These are phyloP conservation scores for Quercus cerris DNA, from an alignment of 306 rosid species.

Conservation along the genomic window DNA sequence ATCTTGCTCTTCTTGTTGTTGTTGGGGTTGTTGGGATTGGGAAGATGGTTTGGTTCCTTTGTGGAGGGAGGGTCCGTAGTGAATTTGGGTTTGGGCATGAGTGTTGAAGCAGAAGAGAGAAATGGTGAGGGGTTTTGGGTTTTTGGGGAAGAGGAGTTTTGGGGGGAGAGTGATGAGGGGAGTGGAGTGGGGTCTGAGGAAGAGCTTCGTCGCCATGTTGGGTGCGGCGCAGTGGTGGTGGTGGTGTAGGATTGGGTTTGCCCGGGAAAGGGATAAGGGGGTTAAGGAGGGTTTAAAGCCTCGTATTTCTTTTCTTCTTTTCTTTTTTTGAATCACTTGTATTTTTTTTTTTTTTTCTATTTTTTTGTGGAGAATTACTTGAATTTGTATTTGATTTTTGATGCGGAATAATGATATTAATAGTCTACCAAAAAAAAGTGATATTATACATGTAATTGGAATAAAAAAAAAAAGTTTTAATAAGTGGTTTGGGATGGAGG, in stretches of 20 bases:
- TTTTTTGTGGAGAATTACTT: too few species aligned
- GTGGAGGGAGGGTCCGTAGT: constrained; percentile 76
- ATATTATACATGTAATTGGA: too few species aligned
- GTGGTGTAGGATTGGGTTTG: not conserved
- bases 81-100: constrained; percentile 2
- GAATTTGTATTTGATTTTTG: too few species aligned
- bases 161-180: constrained; percentile 27
- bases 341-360: too few species aligned
- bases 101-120: constrained; percentile 18
- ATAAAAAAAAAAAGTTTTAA: too few species aligned
- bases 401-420: too few species aligned
- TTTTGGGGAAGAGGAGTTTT: constrained; percentile 17
- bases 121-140: constrained; percentile 19
- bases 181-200: constrained; percentile 33
- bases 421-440: too few species aligned
- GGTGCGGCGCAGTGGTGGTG: too few species aligned
- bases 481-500: too few species aligned
- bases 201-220: constrained; percentile 30
- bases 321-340: not conserved
- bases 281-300: not conserved
- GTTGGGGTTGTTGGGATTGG: not conserved
- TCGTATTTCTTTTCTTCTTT: not conserved
- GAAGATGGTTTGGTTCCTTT: constrained; percentile 43
- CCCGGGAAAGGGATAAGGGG: not conserved
- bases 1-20: constrained; percentile 4